Evolutionary conservation across 1,139 yeast genomes (phyloP), one percentile per base, ranked within the genome.

Genomic region (Taphrina wiesneri): DNA sequence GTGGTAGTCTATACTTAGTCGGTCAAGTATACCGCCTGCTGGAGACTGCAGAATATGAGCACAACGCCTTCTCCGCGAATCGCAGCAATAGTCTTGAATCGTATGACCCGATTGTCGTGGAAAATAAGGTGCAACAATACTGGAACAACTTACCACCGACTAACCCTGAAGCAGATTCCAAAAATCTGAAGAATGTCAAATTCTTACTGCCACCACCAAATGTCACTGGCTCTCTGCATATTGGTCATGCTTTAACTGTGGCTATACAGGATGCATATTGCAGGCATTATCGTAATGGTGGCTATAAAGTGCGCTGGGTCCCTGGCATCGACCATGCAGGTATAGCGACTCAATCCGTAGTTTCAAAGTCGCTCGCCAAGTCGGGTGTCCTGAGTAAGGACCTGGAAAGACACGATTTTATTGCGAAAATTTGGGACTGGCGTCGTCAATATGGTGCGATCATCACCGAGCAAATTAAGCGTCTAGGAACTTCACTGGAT

Each of bases 311-410:
- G 13, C 25, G 19, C 15, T 67, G 68, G 66, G 49, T 54, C 9
- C 69, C 69, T 21, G 69, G 69, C 15, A 62, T 34, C n/a, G 69
- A 67, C 54, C 69, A 67, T 61, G 69, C 69, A 11, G 69, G 69
- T 5, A 67, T 67, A 28, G 69, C 69, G 5, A 67, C 69, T 2
- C 69, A 67, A 30, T 61, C 63, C n/a, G 64, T 66, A 21, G 66
- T 67, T 5, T 56, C 65, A 28, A 61, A 65, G 13, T 28, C 28
- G 36, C 56, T 67, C 23, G 52, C 54, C 2, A 67, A 61, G 39
- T 21, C 41, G 30, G 68, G 68, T 6, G 30, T 67, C 32, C n/a
- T 28, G n/a, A 45, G 34, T 19, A 23, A 30, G 30, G 34, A 15
- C 17, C 23, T 45, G 17, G 3, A 39, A 7, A 19, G 45, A 15